Evolutionary conservation across 192 early-diverging fungal genomes (phyloP).

Genomic region (Gamsiella multidivaricata): DNA sequence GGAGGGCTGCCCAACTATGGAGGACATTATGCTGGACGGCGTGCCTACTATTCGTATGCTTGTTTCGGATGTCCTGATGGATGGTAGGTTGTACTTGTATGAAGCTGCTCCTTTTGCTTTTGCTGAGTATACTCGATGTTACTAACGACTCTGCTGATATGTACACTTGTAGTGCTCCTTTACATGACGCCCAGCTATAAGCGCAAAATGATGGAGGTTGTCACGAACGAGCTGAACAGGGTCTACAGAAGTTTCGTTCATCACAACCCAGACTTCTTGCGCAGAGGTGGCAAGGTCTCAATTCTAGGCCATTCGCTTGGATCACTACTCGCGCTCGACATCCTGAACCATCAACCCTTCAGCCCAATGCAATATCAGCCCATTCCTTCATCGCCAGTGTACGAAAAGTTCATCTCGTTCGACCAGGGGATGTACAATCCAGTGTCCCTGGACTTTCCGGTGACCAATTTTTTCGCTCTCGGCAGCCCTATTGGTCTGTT

Average conservation of each 20-base stretch:
- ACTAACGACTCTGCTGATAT: background rate
- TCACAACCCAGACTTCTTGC: constrained; percentile 80
- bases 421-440: constrained; percentile 25
- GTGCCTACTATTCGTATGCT: constrained; percentile 83
- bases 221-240: constrained; percentile 80
- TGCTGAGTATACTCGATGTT: background rate
- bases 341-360: constrained; percentile 75
- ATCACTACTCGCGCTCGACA: constrained; percentile 81
- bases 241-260: constrained; percentile 77
- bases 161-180: constrained; percentile 64
- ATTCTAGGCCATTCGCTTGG: constrained; percentile 86
- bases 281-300: constrained; percentile 72
- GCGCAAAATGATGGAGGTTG: constrained; percentile 82
- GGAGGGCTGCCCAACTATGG: constrained; percentile 72
- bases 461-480: constrained; percentile 81
- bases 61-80: constrained; percentile 85
- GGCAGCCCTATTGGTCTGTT: constrained; percentile 89
- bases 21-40: constrained; percentile 84
- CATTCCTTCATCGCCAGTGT: constrained; percentile 49
- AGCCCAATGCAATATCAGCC: constrained; percentile 39
- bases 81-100: constrained; percentile 66
- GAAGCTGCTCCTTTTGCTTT: background rate
- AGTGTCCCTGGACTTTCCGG: constrained; percentile 71
- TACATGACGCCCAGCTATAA: constrained; percentile 89
- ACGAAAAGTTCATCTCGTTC: constrained; percentile 46